Conservation (phyloP, 2,329 filamentous ascomycete genomes). For the Alternaria brassicicola region DNA sequence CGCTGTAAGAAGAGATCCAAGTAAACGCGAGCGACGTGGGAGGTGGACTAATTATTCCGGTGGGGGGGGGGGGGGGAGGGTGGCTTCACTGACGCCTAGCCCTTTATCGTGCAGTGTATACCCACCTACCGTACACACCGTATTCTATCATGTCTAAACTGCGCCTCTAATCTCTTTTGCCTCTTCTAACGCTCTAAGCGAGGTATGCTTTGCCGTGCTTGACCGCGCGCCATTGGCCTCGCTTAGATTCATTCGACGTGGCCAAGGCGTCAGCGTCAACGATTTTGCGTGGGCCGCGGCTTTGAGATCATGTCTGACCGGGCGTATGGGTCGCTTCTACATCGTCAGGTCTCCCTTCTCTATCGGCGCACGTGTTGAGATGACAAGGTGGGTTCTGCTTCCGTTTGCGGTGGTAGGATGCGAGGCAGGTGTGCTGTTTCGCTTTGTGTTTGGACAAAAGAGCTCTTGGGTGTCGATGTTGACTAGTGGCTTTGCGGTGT, state of each 20-base stretch:
- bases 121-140: conserved; percentile 23
- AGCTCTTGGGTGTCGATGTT: not conserved
- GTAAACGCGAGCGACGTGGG: not conserved
- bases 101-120: conserved; percentile 9
- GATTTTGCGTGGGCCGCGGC: conserved; percentile 1
- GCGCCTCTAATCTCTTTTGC: not conserved
- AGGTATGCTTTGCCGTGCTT: conserved; percentile 4
- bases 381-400: not conserved
- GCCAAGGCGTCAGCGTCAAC: conserved; percentile 8
- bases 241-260: conserved; percentile 6
- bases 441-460: not conserved
- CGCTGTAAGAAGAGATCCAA: not conserved
- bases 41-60: conserved; percentile 7
- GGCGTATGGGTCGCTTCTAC: conserved; percentile 1
- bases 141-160: conserved; percentile 7
- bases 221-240: conserved; percentile 9
- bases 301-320: not conserved
- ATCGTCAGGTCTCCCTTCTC: not conserved
- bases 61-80: not conserved
- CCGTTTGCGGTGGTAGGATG: conserved; percentile 8
- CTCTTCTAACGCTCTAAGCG: conserved; percentile 20
- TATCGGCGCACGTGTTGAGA: conserved; percentile 1
- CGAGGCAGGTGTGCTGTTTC: not conserved
- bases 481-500: not conserved
- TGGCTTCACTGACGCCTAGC: conserved; percentile 2